Evolutionary conservation across 257 asterid species (phyloP), one percentile per base, ranked within the genome.

Genomic region (Anisodus acutangulus): DNA sequence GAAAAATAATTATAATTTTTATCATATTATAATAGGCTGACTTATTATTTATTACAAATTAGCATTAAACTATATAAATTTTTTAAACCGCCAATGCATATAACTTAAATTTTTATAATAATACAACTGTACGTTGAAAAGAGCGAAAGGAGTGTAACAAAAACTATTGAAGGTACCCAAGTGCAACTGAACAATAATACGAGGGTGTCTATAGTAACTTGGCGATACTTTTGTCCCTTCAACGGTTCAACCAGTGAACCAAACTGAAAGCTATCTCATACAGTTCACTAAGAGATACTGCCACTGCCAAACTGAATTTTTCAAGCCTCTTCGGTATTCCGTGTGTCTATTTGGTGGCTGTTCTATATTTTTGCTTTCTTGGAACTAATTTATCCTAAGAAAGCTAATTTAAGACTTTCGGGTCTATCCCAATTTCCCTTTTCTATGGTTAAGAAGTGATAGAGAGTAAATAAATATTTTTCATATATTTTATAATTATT

Each of bases 251-350:
- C 49, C 22, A 2, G 26, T 22, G 62, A 76, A 51, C 81, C 45
- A 76, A 76, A 76, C 81, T 22, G 8, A 76, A 76, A 51, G 63
- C 43, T 49, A 76, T 76, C 81, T 26, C 45, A 12, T 76, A 74
- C 66, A 6, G 17, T 59, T 59, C 66, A 59, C 66, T 59, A 59
- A 59, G 17, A 22, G 26, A 22, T 69, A 43, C 9, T 43, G 57
- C 79, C 22, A 17, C 15, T 69, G 8, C 31, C 0, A 43, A 49
- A 8, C 17, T 22, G 81, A 70, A 41, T 35, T 70, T 31, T 69
- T 69, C 41, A 8, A 70, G 79, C 79, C 17, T 41, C 79, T 43
- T 70, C 35, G 49, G 19, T 0, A 17, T 74, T 74, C 62, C 49
- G 35, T 49, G 7, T 22, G 45, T 22, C 62, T 74, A 51, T 49